phyloP scores from a whole-genome alignment of 2,329 filamentous ascomycete genomes.

The Botrytis sinoallii region DNA sequence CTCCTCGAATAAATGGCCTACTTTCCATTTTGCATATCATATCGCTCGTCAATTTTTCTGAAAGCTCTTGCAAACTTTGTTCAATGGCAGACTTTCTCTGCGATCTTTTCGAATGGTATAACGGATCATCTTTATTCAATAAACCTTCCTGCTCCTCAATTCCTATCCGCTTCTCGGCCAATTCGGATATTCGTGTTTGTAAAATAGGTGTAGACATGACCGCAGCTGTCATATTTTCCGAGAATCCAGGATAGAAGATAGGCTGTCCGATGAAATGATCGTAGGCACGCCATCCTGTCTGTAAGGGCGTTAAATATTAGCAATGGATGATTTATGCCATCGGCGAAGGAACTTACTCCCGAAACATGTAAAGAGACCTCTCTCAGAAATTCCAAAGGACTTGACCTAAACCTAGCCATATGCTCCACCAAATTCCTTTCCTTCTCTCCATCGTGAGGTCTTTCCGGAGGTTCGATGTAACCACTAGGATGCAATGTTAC shows the following conservation, averaged over 20 bases:
- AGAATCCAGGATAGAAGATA: constrained; percentile 89
- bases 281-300: constrained; percentile 89
- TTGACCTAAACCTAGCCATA: constrained; percentile 80
- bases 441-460: constrained; percentile 49
- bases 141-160: constrained; percentile 76
- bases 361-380: constrained; percentile 93
- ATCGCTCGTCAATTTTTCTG: constrained; percentile 80
- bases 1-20: constrained; percentile 84
- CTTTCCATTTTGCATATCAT: constrained; percentile 99
- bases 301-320: neutral
- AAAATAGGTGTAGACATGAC: constrained; percentile 76
- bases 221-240: constrained; percentile 78
- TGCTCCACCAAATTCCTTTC: constrained; percentile 74
- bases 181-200: constrained; percentile 67
- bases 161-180: constrained; percentile 71
- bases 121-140: constrained; percentile 54
- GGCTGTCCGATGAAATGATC: constrained; percentile 87
- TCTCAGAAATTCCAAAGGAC: constrained; percentile 75
- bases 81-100: constrained; percentile 64
- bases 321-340: neutral
- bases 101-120: constrained; percentile 51
- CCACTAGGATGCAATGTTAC: constrained; percentile 73
- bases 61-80: constrained; percentile 71
- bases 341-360: constrained; percentile 44
- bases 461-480: constrained; percentile 52